Evolutionary conservation across 257 asterid genomes (phyloP), one percentile per base, ranked within the genome.

Genomic region (Asclepias syriaca): DNA sequence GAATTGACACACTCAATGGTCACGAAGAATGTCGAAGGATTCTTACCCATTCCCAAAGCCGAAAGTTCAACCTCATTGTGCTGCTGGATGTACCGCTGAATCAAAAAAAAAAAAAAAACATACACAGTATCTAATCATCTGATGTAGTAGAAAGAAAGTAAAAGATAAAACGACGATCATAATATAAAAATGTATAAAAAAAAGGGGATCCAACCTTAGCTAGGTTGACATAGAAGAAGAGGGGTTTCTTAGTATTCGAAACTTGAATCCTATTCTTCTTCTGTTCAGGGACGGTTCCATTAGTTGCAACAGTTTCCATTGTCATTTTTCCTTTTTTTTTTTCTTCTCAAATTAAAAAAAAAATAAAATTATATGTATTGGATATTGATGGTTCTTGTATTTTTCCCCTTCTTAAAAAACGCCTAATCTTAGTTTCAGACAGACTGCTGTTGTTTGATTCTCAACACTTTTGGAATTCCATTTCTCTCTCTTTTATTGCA

Each of bases 21-120:
- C 11, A 9, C 53, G 5, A 53, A 53, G 63, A 60, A 15, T 18
- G 6, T 16, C 5, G 6, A 13, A 12, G 46, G 60, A 13, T 58
- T 15, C 6, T 83, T 91, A 94, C 98, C 98, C 97, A 91, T 91
- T 80, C 98, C 97, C 85, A 94, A 76, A 71, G 98, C 98, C 43
- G 98, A 94, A 74, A 94, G 98, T 74, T 91, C 97, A 81, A 94
- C 93, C 87, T 94, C 98, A 64, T 84, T 79, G 80, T 94, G 94
- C 78, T 91, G 96, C 77, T 94, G 97, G 60, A 94, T 86, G 83
- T 91, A 94, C 87, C 92, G 87, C 98, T 94, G 90, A 77, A 76
- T 16, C 6, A 53, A 50, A 66, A 54, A 27, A 43, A 43, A 29
- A 66, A 54, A 27, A 43, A 8, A 8, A 8, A 34, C 5, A 34